Evolutionary conservation across 257 asterid species (phyloP).

Genomic region (Plantago major): DNA sequence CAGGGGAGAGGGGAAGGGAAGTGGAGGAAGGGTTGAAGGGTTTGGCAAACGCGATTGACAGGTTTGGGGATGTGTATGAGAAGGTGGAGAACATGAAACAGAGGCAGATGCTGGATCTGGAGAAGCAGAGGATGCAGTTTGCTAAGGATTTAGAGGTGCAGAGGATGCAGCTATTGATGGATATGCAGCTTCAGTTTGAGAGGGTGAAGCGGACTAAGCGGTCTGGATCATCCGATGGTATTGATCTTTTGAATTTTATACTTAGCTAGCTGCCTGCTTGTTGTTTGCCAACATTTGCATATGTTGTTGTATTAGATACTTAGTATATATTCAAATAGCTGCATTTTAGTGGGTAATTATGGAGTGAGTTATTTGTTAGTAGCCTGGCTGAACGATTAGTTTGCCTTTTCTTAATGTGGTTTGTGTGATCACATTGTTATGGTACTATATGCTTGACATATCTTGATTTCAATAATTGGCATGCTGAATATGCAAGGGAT

Average conservation of each 20-base stretch:
- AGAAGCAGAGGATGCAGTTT: constrained; percentile 83
- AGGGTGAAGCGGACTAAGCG: constrained; percentile 52
- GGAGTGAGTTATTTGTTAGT: not conserved
- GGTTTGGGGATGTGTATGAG: constrained; percentile 73
- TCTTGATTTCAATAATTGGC: too few relatives aligned
- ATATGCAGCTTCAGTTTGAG: constrained; percentile 61
- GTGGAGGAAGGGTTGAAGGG: constrained; percentile 49
- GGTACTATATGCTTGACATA: too few relatives aligned
- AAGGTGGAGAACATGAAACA: constrained; percentile 73
- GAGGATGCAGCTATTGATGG: constrained; percentile 77
- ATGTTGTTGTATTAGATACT: not conserved
- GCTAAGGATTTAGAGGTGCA: constrained; percentile 85
- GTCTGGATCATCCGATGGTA: constrained; percentile 61
- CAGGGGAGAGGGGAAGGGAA: constrained; percentile 22
- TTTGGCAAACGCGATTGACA: constrained; percentile 67
- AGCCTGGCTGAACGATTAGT: too few relatives aligned
- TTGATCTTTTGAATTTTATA: not conserved
- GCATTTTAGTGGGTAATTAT: not conserved
- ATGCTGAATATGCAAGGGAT: too few relatives aligned
- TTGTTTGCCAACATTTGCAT: too few relatives aligned
- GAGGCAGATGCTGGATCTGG: constrained; percentile 82
- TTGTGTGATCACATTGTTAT: too few relatives aligned
- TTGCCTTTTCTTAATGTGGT: too few relatives aligned
- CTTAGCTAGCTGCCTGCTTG: too few relatives aligned
- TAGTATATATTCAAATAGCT: not conserved